Percentiles rank a stretch among this genome's conserved stretches.
These are phyloP conservation scores for Cenchrus purpureus DNA, from an alignment of 176 grass and related monocot species.

Conservation along the genomic window DNA sequence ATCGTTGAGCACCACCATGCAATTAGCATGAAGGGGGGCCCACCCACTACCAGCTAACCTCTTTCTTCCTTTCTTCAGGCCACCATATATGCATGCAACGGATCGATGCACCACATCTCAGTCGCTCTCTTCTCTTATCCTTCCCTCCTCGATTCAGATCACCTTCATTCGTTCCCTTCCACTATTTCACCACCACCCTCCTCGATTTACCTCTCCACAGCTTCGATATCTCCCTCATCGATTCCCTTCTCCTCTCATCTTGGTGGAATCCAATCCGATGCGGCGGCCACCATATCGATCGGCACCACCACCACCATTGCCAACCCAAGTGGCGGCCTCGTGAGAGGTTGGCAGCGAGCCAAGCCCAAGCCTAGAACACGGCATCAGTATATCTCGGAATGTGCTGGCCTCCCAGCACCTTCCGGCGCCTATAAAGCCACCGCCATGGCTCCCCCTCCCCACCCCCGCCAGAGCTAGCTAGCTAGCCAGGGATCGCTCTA, in stretches of 20 bases:
- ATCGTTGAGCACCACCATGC: constrained; percentile 10
- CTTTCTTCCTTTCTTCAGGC: not conserved
- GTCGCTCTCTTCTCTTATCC: not conserved
- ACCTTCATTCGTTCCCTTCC: too few relatives aligned
- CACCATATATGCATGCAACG: too few relatives aligned
- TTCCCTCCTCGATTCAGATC: not conserved
- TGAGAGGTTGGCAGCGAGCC: constrained; percentile 42
- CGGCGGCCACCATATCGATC: constrained; percentile 9
- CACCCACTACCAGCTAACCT: not conserved
- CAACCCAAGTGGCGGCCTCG: constrained; percentile 37
- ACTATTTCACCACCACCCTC: not conserved
- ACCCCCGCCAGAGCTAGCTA: constrained; percentile 41
- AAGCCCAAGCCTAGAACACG: constrained; percentile 47
- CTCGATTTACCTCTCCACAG: not conserved
- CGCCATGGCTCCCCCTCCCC: constrained; percentile 40
- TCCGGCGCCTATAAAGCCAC: constrained; percentile 59
- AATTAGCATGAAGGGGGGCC: constrained; percentile 2
- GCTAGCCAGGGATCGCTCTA: not conserved
- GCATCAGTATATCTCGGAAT: constrained; percentile 73
- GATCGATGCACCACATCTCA: too few relatives aligned
- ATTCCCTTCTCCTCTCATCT: not conserved
- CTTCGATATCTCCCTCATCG: not conserved
- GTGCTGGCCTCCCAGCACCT: constrained; percentile 70
- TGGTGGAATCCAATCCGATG: constrained; percentile 25
- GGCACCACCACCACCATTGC: constrained; percentile 25